These are phyloP conservation scores for Aureobasidium uvarum DNA, from an alignment of 2,329 filamentous ascomycete genomes.

Conservation along the genomic window DNA sequence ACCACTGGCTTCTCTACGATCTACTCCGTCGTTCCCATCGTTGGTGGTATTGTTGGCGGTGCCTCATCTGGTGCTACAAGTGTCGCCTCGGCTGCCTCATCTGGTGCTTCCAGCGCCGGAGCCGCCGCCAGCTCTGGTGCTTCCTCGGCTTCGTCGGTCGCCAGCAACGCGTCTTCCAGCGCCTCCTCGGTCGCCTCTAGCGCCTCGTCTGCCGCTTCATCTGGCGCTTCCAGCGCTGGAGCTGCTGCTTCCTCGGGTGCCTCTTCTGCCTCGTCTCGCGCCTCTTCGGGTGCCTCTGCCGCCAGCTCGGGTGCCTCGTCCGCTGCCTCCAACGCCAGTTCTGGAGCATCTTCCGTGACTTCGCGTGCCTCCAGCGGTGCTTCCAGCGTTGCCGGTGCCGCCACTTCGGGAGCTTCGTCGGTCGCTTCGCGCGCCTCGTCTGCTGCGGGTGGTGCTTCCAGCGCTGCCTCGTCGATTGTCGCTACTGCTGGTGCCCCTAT, in stretches of 20 bases:
- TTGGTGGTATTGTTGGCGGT: conserved; percentile 27
- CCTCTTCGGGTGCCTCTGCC: conserved; percentile 22
- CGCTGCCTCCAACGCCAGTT: conserved; percentile 26
- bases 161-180: conserved; percentile 23
- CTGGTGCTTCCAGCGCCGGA: conserved; percentile 26
- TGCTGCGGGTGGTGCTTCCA: conserved; percentile 23
- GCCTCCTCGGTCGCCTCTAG: conserved; percentile 27
- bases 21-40: conserved; percentile 31
- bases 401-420: conserved; percentile 27
- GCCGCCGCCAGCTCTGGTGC: conserved; percentile 29
- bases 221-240: conserved; percentile 28
- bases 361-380: conserved; percentile 27
- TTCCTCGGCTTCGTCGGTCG: conserved; percentile 27
- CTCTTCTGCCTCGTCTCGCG: conserved; percentile 27
- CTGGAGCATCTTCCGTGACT: conserved; percentile 27
- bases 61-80: conserved; percentile 28
- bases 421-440: conserved; percentile 26
- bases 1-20: conserved; percentile 40
- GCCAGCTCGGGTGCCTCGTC: conserved; percentile 26
- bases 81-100: conserved; percentile 25
- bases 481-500: conserved; percentile 33
- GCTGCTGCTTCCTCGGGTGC: conserved; percentile 26
- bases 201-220: conserved; percentile 22
- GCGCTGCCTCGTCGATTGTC: conserved; percentile 26
- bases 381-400: conserved; percentile 28